Percentiles rank a stretch among this genome's conserved stretches.
phyloP scores from a whole-genome alignment of 208 protist genomes.

The Leptomonas seymouri region DNA sequence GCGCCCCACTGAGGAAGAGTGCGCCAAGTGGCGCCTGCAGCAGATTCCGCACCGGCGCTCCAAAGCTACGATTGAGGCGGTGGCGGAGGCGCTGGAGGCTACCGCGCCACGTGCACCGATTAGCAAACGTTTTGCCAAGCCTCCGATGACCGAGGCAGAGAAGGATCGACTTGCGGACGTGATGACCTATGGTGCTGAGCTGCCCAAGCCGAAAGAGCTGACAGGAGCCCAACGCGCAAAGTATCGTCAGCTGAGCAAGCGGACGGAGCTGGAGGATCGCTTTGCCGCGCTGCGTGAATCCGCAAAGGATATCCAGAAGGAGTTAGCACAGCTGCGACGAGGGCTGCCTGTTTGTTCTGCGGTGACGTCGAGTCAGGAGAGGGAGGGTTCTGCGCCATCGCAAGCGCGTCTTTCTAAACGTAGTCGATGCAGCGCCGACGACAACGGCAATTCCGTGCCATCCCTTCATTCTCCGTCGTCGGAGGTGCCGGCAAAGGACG shows the following conservation, averaged over 20 bases:
- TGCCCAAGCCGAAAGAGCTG: slow-evolving; percentile 57
- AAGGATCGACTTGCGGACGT: slow-evolving; percentile 85
- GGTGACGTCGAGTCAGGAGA: background rate
- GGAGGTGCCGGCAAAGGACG: background rate
- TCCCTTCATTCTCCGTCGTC: background rate
- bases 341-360: background rate
- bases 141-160: slow-evolving; percentile 68
- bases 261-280: slow-evolving; percentile 58
- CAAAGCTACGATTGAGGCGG: slow-evolving; percentile 53
- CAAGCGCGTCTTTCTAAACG: slow-evolving; percentile 18
- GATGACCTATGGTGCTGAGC: slow-evolving; percentile 78
- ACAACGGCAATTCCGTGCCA: background rate
- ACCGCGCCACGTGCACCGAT: slow-evolving; percentile 18
- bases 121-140: slow-evolving; percentile 37
- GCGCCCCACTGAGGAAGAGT: slow-evolving; percentile 52
- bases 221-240: slow-evolving; percentile 69
- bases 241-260: slow-evolving; percentile 53
- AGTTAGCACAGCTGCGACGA: slow-evolving; percentile 51
- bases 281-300: slow-evolving; percentile 58
- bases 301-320: slow-evolving; percentile 47
- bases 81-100: slow-evolving; percentile 36
- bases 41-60: slow-evolving; percentile 74
- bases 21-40: slow-evolving; percentile 60
- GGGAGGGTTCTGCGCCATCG: background rate
- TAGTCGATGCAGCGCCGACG: background rate